A percentile compares a stretch with the other conserved stretches of the same genome.
Evolutionary conservation across 2,329 filamentous ascomycete genomes (phyloP).

Genomic region (Sphaceloma murrayae): DNA sequence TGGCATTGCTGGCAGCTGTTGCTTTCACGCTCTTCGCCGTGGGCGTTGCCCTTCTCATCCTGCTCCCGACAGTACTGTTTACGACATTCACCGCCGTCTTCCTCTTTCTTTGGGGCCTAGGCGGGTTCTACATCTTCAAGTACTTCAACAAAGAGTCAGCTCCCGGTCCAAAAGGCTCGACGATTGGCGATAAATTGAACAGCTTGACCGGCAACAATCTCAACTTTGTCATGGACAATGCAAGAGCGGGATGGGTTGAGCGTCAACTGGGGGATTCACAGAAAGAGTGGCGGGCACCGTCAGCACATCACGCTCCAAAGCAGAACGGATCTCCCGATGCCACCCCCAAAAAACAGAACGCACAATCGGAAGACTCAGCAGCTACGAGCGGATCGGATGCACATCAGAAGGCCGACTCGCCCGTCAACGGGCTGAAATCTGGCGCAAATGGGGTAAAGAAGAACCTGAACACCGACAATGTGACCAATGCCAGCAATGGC

Average conservation of each 20-base stretch:
- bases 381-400: constrained; percentile 17
- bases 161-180: constrained; percentile 25
- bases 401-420: constrained; percentile 12
- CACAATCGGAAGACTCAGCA: background rate
- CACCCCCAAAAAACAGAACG: constrained; percentile 16
- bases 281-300: constrained; percentile 11
- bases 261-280: constrained; percentile 8
- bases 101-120: constrained; percentile 58
- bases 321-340: constrained; percentile 4
- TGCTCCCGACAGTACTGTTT: constrained; percentile 60
- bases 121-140: constrained; percentile 45
- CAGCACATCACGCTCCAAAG: constrained; percentile 11
- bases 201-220: constrained; percentile 32
- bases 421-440: constrained; percentile 12
- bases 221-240: constrained; percentile 28
- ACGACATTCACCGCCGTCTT: constrained; percentile 53
- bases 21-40: constrained; percentile 60
- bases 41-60: constrained; percentile 54
- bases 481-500: constrained; percentile 16
- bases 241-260: constrained; percentile 17
- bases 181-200: constrained; percentile 36
- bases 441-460: constrained; percentile 17
- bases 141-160: constrained; percentile 30
- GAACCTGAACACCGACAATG: constrained; percentile 17
- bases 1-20: constrained; percentile 42